These are phyloP conservation scores for Abrus pulchellus DNA, from an alignment of 306 rosid genomes.

Conservation along the genomic window DNA sequence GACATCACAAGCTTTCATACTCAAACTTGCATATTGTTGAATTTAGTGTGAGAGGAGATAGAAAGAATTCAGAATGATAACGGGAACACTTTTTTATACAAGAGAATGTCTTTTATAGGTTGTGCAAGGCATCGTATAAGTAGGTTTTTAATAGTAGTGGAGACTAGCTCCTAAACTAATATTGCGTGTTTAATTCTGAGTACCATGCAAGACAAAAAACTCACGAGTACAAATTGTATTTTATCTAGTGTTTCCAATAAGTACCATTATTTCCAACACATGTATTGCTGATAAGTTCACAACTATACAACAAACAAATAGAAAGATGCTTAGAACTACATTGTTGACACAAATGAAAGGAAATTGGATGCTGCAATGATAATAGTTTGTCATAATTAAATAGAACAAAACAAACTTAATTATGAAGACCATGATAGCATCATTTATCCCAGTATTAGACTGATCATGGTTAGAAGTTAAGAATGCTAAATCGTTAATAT, in stretches of 20 bases:
- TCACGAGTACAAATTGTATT: background rate
- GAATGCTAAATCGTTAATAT: slow-evolving; percentile 24
- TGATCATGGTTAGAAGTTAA: slow-evolving; percentile 1
- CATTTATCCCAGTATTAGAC: slow-evolving; percentile 7
- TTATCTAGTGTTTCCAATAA: background rate
- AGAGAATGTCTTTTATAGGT: no score
- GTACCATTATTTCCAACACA: background rate
- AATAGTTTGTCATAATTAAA: slow-evolving; percentile 30
- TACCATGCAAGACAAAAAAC: background rate
- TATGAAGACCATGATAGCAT: background rate
- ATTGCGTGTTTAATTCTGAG: no score
- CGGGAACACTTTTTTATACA: background rate
- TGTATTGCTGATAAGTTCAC: background rate
- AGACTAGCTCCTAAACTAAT: background rate
- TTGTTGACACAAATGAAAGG: slow-evolving; percentile 24
- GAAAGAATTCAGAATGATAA: background rate
- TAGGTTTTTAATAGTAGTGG: background rate
- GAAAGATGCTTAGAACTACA: slow-evolving; percentile 31
- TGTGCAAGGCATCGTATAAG: no score
- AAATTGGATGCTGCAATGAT: slow-evolving; percentile 16
- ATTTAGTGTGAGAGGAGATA: background rate
- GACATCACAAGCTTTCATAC: no score
- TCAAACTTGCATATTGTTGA: background rate
- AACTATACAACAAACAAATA: background rate
- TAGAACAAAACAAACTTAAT: background rate